Conservation (phyloP, 768 basidiomycete species). For the Termitomyces sp. region DNA sequence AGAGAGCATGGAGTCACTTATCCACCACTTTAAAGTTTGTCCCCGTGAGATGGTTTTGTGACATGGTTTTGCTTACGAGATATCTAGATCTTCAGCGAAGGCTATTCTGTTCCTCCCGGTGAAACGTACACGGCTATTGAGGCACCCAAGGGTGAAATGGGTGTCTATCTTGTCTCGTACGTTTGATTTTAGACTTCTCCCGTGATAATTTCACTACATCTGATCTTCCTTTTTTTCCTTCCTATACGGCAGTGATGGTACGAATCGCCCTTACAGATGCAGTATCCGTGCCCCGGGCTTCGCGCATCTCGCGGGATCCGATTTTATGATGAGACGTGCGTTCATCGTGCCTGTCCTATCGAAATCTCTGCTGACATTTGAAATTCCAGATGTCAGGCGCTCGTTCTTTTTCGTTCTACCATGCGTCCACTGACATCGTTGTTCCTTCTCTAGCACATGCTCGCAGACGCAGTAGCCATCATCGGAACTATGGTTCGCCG, state of each 20-base stretch:
- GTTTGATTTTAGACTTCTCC: slow-evolving; percentile 22
- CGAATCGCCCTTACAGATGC: slow-evolving; percentile 94
- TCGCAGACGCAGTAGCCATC: slow-evolving; percentile 93
- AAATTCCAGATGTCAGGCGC: slow-evolving; percentile 37
- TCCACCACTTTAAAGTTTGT: slow-evolving; percentile 94
- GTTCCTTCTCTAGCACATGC: slow-evolving; percentile 58
- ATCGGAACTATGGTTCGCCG: slow-evolving; percentile 91
- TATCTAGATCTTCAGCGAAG: slow-evolving; percentile 85
- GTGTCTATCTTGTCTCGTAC: slow-evolving; percentile 93
- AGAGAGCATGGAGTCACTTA: slow-evolving; percentile 96
- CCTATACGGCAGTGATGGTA: slow-evolving; percentile 62
- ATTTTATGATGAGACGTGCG: slow-evolving; percentile 97
- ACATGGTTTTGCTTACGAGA: background rate
- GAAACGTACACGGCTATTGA: slow-evolving; percentile 98
- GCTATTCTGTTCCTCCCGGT: slow-evolving; percentile 92
- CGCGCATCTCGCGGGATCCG: slow-evolving; percentile 91
- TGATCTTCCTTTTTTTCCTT: background rate
- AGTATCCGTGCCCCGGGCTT: slow-evolving; percentile 97
- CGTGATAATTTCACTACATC: background rate
- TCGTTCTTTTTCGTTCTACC: slow-evolving; percentile 6
- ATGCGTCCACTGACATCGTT: slow-evolving; percentile 11
- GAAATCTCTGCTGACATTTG: slow-evolving; percentile 7
- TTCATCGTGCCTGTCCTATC: slow-evolving; percentile 16
- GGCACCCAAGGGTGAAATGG: slow-evolving; percentile 99
- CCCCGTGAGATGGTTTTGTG: background rate